Percentiles rank a stretch among this genome's conserved stretches.
Evolutionary conservation across 257 asterid species (phyloP).

Genomic region (Lithospermum erythrorhizon): DNA sequence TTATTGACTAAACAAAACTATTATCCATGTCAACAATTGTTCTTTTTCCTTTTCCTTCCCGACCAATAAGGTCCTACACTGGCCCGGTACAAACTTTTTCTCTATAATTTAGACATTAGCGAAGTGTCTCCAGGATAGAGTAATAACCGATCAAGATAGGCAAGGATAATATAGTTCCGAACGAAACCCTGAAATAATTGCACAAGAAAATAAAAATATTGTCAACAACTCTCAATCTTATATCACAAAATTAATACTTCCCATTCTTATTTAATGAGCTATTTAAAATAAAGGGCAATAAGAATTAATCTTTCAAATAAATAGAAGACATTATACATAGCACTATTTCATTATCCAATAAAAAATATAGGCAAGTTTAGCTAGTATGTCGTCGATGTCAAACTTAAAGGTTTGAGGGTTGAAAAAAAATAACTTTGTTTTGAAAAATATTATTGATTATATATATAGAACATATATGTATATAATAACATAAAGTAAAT

Average conservation of each 20-base stretch:
- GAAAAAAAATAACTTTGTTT: too few species aligned
- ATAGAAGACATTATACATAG: too few species aligned
- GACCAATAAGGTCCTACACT: too few species aligned
- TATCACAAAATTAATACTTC: neutral
- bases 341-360: too few species aligned
- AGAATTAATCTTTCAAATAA: too few species aligned
- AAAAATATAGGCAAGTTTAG: too few species aligned
- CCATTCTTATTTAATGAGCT: too few species aligned
- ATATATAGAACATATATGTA: too few species aligned
- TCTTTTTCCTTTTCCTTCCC: too few species aligned
- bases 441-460: neutral
- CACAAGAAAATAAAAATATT: neutral
- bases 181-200: slow-evolving; percentile 18
- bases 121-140: slow-evolving; percentile 12
- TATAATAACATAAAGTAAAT: too few species aligned
- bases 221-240: neutral
- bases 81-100: neutral
- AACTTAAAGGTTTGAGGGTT: neutral
- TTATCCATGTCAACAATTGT: too few species aligned
- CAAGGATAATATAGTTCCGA: slow-evolving; percentile 18
- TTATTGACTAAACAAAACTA: too few species aligned
- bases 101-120: neutral
- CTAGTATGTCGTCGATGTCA: neutral
- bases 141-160: slow-evolving; percentile 20
- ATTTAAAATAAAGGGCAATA: neutral